Conservation (phyloP, 805 yeast genomes). For the Candida khao-thaluensis region DNA sequence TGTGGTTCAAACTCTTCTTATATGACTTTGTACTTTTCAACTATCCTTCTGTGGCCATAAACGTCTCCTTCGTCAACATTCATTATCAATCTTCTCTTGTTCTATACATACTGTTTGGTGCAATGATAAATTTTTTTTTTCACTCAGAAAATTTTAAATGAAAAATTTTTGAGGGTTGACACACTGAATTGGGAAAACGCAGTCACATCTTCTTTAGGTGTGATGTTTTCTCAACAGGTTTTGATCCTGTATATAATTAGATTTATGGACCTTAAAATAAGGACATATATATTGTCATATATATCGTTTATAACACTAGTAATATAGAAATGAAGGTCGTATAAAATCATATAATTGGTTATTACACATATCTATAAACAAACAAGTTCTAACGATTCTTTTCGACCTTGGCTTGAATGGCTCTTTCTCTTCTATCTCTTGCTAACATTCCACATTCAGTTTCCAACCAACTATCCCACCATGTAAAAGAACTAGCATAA, state of each 20-base stretch:
- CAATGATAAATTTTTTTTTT: conserved; percentile 8
- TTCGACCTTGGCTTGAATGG: conserved; percentile 57
- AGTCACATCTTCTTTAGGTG: conserved; percentile 1
- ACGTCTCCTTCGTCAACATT: neutral
- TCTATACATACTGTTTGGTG: conserved; percentile 8
- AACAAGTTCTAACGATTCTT: conserved; percentile 11
- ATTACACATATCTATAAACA: too few species aligned
- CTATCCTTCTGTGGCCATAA: neutral
- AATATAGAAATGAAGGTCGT: too few species aligned
- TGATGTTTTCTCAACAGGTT: too few species aligned
- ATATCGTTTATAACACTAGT: too few species aligned
- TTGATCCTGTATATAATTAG: too few species aligned
- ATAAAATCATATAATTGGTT: too few species aligned
- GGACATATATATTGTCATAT: too few species aligned
- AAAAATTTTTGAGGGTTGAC: conserved; percentile 5
- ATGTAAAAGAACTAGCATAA: conserved; percentile 91
- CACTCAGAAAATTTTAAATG: conserved; percentile 6
- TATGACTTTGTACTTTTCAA: neutral
- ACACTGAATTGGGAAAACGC: conserved; percentile 4
- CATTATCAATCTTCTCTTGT: neutral
- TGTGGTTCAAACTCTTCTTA: neutral
- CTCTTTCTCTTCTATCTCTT: conserved; percentile 67
- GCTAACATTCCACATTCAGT: conserved; percentile 92
- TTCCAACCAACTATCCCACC: conserved; percentile 87
- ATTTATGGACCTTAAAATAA: too few species aligned